phyloP scores from a whole-genome alignment of 768 basidiomycete genomes.

The Pleurotus sapidus region DNA sequence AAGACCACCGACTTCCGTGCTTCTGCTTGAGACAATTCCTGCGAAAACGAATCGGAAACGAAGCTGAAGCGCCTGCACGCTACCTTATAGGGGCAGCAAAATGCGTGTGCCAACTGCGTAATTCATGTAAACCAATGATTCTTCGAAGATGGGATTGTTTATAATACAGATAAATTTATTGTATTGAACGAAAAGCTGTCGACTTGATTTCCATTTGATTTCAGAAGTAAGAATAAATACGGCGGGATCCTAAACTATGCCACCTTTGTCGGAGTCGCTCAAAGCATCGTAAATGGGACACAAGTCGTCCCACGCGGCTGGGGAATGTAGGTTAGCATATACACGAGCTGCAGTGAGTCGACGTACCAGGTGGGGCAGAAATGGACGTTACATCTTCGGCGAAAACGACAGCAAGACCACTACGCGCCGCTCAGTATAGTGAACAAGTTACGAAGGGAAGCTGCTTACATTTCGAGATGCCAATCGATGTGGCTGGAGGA shows the following conservation, averaged over 20 bases:
- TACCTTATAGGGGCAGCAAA: too few species aligned
- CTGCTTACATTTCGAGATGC: constrained; percentile 28
- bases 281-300: constrained; percentile 3
- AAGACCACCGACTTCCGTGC: too few species aligned
- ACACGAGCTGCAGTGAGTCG: background rate
- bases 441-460: background rate
- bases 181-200: too few species aligned
- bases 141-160: too few species aligned
- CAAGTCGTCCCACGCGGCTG: constrained; percentile 2
- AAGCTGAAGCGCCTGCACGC: too few species aligned
- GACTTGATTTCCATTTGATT: too few species aligned
- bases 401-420: constrained; percentile 30
- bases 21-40: too few species aligned
- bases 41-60: too few species aligned
- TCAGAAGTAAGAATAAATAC: too few species aligned
- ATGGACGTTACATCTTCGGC: constrained; percentile 24
- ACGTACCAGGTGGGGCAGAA: background rate
- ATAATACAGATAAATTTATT: too few species aligned
- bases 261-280: background rate
- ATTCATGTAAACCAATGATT: too few species aligned
- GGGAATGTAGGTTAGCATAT: background rate
- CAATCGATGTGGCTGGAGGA: constrained; percentile 36
- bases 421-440: background rate
- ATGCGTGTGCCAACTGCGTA: too few species aligned
- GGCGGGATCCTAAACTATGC: background rate